Evolutionary conservation across 1,139 yeast species (phyloP), one percentile per base, ranked within the genome.

Genomic region (Blastobotrys elegans): DNA sequence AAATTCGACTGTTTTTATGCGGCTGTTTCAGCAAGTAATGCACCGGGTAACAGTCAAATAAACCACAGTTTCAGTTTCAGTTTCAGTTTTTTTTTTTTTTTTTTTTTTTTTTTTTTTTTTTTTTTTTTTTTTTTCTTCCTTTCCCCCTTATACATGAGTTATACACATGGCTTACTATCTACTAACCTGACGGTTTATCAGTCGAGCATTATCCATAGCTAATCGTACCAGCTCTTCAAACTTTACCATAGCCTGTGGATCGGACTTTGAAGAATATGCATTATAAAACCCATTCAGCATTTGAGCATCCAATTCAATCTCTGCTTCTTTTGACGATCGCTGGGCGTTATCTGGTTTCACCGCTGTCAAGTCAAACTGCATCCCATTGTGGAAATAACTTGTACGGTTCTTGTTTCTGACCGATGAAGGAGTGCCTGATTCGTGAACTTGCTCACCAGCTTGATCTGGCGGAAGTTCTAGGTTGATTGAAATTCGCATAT

Each of bases 401-500:
- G 60, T 68, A 60, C 72, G 74, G 66, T 66, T 75, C 65, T 68
- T 79, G 70, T 30, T 77, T 72, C 57, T 79, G 77, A 50, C 79
- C 81, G 54, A 76, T 72, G 33, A 40, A 3, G 63, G 61, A 43
- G 47, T 49, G 40, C 46, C 51, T 34, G 46, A 53, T 10, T 49
- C 49, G 3, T n/a, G 7, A 17, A 22, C 18, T 35, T n/a, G 40
- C 30, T 7, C 79, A 75, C 1, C 37, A 7, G 48, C 41, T 37
- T 47, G 39, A 16, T 35, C 37, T 2, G 44, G 30, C 2, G 95
- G 96, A 53, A 80, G 65, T 78, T 89, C 97, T 30, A 84, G 67
- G 33, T 89, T 80, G 53, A 89, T 68, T 10, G 95, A 81, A 35
- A 89, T 70, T 57, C 95, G 2, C 54, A 84, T 72, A 63, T 89